Percentiles rank a stretch among this genome's conserved stretches.
Evolutionary conservation across 257 asterid genomes (phyloP).

Genomic region (Nicotiana knightiana): DNA sequence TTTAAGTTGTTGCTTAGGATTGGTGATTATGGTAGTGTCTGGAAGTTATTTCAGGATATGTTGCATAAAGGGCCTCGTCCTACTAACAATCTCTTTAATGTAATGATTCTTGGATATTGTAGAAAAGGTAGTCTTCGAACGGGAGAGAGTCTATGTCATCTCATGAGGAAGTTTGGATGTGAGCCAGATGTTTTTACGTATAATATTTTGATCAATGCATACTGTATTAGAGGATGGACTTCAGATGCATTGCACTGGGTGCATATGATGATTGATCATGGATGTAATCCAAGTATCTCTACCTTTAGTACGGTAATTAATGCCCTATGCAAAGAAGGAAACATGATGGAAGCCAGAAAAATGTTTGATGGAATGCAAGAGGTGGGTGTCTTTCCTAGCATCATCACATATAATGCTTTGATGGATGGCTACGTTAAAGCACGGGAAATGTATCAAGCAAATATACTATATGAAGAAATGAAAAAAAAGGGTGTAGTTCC

Average conservation of each 20-base stretch:
- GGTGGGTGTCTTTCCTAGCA: conserved; percentile 51
- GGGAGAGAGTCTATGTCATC: conserved; percentile 67
- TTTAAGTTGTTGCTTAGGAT: conserved; percentile 52
- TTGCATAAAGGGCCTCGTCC: conserved; percentile 64
- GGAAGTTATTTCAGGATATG: conserved; percentile 74
- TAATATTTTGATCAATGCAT: conserved; percentile 77
- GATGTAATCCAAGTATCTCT: conserved; percentile 54
- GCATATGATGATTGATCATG: conserved; percentile 59
- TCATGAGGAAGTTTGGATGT: conserved; percentile 68
- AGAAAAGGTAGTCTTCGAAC: conserved; percentile 45
- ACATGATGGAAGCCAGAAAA: conserved; percentile 60
- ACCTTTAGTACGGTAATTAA: conserved; percentile 58
- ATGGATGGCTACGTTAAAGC: conserved; percentile 91
- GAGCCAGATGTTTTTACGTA: conserved; percentile 59
- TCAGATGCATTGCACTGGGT: conserved; percentile 51
- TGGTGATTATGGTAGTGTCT: conserved; percentile 70
- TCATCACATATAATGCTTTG: conserved; percentile 50
- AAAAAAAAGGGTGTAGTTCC: conserved; percentile 55
- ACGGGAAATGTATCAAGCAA: conserved; percentile 56
- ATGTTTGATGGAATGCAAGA: conserved; percentile 55
- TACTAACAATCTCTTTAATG: conserved; percentile 43
- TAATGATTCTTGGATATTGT: conserved; percentile 79
- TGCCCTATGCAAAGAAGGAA: conserved; percentile 84
- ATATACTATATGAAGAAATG: conserved; percentile 69
- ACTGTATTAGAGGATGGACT: conserved; percentile 69